These are phyloP conservation scores for Coemansia sp. DNA, from an alignment of 192 early-diverging fungal species.

Conservation along the genomic window DNA sequence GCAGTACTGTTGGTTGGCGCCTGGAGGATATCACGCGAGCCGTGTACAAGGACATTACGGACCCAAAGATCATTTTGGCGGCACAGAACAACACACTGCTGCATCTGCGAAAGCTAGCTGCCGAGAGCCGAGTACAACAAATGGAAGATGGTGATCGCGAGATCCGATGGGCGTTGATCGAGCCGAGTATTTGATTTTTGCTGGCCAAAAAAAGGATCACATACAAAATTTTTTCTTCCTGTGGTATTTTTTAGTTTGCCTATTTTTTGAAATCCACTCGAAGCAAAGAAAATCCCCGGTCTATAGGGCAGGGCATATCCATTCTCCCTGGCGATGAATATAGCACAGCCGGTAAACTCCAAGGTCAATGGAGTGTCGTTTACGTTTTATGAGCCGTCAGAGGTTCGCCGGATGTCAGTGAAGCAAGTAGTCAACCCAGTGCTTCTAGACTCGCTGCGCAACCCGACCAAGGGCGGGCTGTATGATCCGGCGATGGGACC, in stretches of 20 bases:
- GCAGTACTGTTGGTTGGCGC: conserved; percentile 12
- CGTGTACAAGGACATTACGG: conserved; percentile 33
- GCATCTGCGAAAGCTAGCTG: conserved; percentile 33
- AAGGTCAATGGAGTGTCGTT: conserved; percentile 88
- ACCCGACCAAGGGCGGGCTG: conserved; percentile 87
- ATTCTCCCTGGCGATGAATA: conserved; percentile 70
- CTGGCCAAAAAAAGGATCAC: too few relatives aligned
- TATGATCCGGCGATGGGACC: conserved; percentile 96
- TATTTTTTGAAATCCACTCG: too few relatives aligned
- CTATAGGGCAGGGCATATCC: too few relatives aligned
- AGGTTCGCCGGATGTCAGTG: conserved; percentile 90
- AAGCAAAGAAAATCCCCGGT: too few relatives aligned
- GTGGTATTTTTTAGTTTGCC: conserved; percentile 4
- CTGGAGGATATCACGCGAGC: conserved; percentile 26
- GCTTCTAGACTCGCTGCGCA: conserved; percentile 82
- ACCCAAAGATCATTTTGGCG: conserved; percentile 27
- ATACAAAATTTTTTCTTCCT: conserved; percentile 11
- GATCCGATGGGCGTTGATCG: conserved; percentile 20
- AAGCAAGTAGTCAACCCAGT: conserved; percentile 89
- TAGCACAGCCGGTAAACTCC: conserved; percentile 73
- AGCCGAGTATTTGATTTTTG: conserved; percentile 9
- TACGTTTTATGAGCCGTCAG: conserved; percentile 82
- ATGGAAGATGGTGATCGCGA: neutral
- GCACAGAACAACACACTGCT: conserved; percentile 35
- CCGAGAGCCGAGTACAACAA: conserved; percentile 8